Conservation (phyloP, 768 basidiomycete genomes). For the Lactifluus hygrophoroides region DNA sequence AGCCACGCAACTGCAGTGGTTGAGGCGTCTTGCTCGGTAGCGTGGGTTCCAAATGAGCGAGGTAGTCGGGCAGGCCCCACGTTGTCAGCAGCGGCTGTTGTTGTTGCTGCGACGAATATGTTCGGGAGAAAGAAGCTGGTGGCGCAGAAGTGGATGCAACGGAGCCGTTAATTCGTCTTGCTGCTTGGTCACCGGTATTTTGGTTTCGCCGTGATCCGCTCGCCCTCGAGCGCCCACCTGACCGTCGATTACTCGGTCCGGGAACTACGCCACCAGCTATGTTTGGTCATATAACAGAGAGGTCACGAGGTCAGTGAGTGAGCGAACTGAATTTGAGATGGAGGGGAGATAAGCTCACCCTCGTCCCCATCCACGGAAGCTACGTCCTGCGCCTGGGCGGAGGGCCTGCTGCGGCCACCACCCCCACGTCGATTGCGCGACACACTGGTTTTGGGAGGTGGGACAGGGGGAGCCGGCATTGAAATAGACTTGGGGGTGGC, state of each 20-base stretch:
- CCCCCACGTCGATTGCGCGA: conserved; percentile 27
- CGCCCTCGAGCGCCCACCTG: conserved; percentile 35
- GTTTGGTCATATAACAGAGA: neutral
- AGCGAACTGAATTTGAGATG: conserved; percentile 26
- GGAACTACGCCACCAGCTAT: neutral
- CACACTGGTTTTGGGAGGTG: conserved; percentile 20
- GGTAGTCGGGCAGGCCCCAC: conserved; percentile 91
- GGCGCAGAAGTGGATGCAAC: conserved; percentile 30
- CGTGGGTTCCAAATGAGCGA: conserved; percentile 77
- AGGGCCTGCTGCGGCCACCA: conserved; percentile 24
- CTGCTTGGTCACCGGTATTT: conserved; percentile 13
- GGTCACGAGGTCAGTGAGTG: conserved; percentile 22
- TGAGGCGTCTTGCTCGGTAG: conserved; percentile 69
- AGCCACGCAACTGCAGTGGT: conserved; percentile 60
- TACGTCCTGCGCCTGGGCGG: conserved; percentile 25
- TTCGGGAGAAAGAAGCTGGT: conserved; percentile 38
- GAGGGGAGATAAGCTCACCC: conserved; percentile 36
- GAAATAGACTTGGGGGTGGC: conserved; percentile 20
- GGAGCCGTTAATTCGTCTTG: conserved; percentile 28
- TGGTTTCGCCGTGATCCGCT: conserved; percentile 42
- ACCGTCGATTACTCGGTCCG: conserved; percentile 32
- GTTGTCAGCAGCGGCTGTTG: conserved; percentile 74
- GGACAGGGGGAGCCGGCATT: conserved; percentile 20
- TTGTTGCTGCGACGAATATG: conserved; percentile 54
- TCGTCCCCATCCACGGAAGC: conserved; percentile 49